Evolutionary conservation across 352 stramenopile genomes (phyloP), one percentile per base, ranked within the genome.

Genomic region (Globisporangium parvum): DNA sequence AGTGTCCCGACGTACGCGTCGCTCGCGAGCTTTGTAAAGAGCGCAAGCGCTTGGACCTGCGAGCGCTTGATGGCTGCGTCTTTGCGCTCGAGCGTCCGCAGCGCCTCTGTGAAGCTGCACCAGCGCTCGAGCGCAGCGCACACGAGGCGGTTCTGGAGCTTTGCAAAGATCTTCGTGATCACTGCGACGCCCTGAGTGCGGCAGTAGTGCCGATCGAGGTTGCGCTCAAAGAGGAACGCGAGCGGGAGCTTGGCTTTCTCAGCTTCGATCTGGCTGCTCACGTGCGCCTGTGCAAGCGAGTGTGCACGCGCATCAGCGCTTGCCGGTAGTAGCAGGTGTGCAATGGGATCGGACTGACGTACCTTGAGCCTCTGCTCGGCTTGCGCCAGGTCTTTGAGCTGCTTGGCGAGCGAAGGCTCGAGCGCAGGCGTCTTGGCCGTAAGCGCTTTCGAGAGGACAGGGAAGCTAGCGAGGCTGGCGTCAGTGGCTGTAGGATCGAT

Each of bases 151-250:
- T 83, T 63, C 62, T 92, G 81, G 2, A 92, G 63, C 57, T 85
- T 87, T 3, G 71, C 63, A 50, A 90, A 92, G 60, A 90, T 87
- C 2, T 56, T 53, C 0, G 77, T 75, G 54, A 90, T 87, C 1
- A 73, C 73, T 12, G 49, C 56, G 5, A 90, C 50, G 24, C 77
- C 70, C 45, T 87, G 71, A 47, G 84, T 59, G 23, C 66, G 69
- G 47, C 77, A 87, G 58, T 90, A 87, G 3, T 63, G 69, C 9
- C 69, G 67, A 35, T 83, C 69, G 20, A 92, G 57, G 21, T 85
- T 83, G 51, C 73, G 77, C 47, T 90, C 79, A 33, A 92, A 92
- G 51, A 92, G 71, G 51, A 90, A 90, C 15, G 72, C 70, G 15
- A 92, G 61, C 18, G 81, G 81, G 12, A 92, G 50, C 17, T 67